phyloP scores from a whole-genome alignment of 2,329 filamentous ascomycete genomes.

The Chaetomiaceae sp. region DNA sequence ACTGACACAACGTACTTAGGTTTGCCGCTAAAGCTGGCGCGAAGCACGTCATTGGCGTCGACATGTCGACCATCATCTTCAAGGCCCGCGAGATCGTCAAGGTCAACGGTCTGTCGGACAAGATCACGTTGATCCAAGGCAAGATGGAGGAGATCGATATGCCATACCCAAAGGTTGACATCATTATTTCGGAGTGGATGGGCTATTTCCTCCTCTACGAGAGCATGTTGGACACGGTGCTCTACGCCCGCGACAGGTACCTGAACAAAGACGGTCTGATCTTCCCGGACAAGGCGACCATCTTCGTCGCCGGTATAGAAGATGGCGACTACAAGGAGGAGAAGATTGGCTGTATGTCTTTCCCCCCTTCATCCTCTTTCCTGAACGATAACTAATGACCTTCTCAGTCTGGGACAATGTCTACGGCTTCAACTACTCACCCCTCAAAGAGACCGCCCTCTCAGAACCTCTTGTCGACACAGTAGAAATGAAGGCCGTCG shows the following conservation, averaged over 20 bases:
- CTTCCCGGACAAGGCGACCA: conserved; percentile 98
- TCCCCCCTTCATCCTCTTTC: too few relatives aligned
- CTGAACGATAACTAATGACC: background rate
- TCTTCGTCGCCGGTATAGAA: conserved; percentile 95
- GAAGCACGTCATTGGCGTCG: conserved; percentile 97
- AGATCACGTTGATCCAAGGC: conserved; percentile 96
- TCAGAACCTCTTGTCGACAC: conserved; percentile 96
- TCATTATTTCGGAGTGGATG: conserved; percentile 99
- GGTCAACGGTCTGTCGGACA: conserved; percentile 85
- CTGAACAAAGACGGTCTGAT: conserved; percentile 83
- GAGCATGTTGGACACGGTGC: conserved; percentile 96
- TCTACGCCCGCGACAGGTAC: conserved; percentile 93
- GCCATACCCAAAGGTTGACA: conserved; percentile 93
- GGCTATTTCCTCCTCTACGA: conserved; percentile 98
- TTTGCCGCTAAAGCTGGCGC: conserved; percentile 94
- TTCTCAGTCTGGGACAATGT: conserved; percentile 98
- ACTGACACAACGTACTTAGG: conserved; percentile 48
- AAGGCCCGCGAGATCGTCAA: conserved; percentile 95
- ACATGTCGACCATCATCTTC: conserved; percentile 99
- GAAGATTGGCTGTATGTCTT: conserved; percentile 90
- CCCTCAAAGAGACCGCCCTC: conserved; percentile 87
- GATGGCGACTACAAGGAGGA: conserved; percentile 99
- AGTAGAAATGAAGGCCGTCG: conserved; percentile 93
- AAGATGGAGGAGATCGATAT: conserved; percentile 99
- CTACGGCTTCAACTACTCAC: conserved; percentile 94